Conservation (phyloP, 177 flowering plant genomes). For the Vitis hybrid region DNA sequence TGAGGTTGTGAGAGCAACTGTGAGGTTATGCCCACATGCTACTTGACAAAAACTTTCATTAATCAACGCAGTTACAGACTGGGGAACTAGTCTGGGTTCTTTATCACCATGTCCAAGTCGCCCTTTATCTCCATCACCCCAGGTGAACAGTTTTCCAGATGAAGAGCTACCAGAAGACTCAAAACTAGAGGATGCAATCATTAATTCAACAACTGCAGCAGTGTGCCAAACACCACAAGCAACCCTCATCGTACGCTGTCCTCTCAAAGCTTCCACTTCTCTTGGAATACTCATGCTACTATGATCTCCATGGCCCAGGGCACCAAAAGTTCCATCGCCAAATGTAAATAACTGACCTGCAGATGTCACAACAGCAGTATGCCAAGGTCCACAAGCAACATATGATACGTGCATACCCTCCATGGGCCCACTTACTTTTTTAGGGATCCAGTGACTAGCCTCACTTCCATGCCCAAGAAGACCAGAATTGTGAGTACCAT, state of each 20-base stretch:
- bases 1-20: conserved; percentile 57
- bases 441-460: conserved; percentile 73
- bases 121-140: conserved; percentile 84
- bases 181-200: conserved; percentile 18
- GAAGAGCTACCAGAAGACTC: conserved; percentile 20
- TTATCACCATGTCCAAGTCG: conserved; percentile 76
- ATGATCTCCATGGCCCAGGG: conserved; percentile 74
- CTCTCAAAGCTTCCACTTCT: conserved; percentile 62
- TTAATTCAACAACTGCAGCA: conserved; percentile 67
- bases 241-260: conserved; percentile 50
- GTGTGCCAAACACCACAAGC: conserved; percentile 92
- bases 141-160: conserved; percentile 64
- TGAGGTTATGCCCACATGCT: conserved; percentile 68
- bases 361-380: conserved; percentile 66
- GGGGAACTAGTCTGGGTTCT: conserved; percentile 54
- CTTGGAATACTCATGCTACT: conserved; percentile 46
- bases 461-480: conserved; percentile 78
- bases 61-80: conserved; percentile 41
- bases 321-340: conserved; percentile 92
- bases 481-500: conserved; percentile 56
- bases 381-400: conserved; percentile 88
- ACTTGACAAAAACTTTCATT: conserved; percentile 46
- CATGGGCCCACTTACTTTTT: conserved; percentile 51
- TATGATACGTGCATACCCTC: conserved; percentile 57
- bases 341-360: conserved; percentile 75